A percentile compares a stretch with the other conserved stretches of the same genome.
Evolutionary conservation across 2,329 filamentous ascomycete genomes (phyloP).

Genomic region (Hypoxylon rubiginosum): DNA sequence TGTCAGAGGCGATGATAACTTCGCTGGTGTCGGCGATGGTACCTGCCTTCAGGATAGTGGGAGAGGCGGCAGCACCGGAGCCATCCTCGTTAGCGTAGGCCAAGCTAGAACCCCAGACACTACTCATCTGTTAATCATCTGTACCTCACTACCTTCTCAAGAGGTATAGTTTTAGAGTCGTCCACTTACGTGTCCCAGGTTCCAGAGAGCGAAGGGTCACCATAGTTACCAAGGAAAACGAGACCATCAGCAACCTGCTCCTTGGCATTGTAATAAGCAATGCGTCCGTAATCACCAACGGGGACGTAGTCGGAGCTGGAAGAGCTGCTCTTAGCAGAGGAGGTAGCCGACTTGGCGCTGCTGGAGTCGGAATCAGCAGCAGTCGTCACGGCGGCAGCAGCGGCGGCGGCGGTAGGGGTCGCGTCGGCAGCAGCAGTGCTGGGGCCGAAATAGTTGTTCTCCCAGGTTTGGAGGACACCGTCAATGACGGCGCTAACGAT

Average conservation of each 20-base stretch:
- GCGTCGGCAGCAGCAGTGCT: constrained; percentile 38
- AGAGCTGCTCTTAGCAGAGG: neutral
- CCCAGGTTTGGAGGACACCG: constrained; percentile 69
- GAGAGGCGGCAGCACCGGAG: constrained; percentile 54
- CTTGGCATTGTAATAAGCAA: constrained; percentile 61
- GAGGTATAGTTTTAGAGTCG: neutral
- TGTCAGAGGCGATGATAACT: constrained; percentile 61
- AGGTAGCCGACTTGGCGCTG: constrained; percentile 34
- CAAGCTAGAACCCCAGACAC: constrained; percentile 61
- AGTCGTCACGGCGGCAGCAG: constrained; percentile 30
- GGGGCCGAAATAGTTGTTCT: constrained; percentile 65
- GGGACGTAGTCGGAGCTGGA: constrained; percentile 26
- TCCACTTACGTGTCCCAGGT: constrained; percentile 60
- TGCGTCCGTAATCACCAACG: constrained; percentile 56
- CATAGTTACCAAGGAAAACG: constrained; percentile 64
- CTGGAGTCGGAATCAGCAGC: constrained; percentile 33
- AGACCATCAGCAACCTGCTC: constrained; percentile 58
- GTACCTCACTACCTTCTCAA: neutral
- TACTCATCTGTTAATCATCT: constrained; percentile 41
- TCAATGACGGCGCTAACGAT: constrained; percentile 70
- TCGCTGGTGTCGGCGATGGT: constrained; percentile 60
- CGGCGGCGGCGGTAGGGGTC: constrained; percentile 32
- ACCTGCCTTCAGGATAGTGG: constrained; percentile 57
- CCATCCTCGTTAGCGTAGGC: constrained; percentile 61
- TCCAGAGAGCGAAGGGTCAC: constrained; percentile 57